A percentile compares a stretch with the other conserved stretches of the same genome.
These are phyloP conservation scores for Glomus cerebriforme DNA, from an alignment of 192 early-diverging fungal genomes.

Conservation along the genomic window DNA sequence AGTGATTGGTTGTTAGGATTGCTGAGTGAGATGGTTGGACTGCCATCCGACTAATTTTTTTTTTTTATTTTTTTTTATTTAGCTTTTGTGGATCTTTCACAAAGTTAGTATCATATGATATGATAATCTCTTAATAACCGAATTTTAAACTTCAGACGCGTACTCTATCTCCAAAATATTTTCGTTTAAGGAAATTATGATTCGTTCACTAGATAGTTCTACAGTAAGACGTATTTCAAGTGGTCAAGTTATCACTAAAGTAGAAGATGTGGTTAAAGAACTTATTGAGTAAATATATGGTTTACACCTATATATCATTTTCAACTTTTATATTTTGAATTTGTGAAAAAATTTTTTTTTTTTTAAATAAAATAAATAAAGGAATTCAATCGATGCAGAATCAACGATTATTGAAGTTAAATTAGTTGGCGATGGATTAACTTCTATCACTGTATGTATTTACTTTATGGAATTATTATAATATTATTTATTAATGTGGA, in stretches of 20 bases:
- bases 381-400: slow-evolving; percentile 46
- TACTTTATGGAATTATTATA: neutral
- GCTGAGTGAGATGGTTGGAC: slow-evolving; percentile 24
- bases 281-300: slow-evolving; percentile 40
- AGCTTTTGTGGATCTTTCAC: no score
- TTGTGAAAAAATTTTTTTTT: neutral
- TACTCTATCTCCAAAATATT: neutral
- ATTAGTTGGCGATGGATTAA: slow-evolving; percentile 39
- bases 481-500: neutral
- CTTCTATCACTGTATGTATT: slow-evolving; percentile 37
- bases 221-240: slow-evolving; percentile 39
- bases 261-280: slow-evolving; percentile 42
- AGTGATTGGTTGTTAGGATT: slow-evolving; percentile 33
- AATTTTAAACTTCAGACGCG: no score
- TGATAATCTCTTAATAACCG: neutral
- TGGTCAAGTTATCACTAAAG: slow-evolving; percentile 44
- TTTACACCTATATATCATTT: neutral
- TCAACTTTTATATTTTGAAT: neutral
- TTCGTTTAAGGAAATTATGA: slow-evolving; percentile 6
- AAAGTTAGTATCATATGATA: neutral
- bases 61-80: neutral
- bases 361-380: slow-evolving; percentile 3
- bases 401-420: slow-evolving; percentile 41
- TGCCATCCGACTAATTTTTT: neutral
- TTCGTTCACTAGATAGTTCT: slow-evolving; percentile 32